These are phyloP conservation scores for Neurospora sp. DNA, from an alignment of 495 filamentous ascomycete species.

Conservation along the genomic window DNA sequence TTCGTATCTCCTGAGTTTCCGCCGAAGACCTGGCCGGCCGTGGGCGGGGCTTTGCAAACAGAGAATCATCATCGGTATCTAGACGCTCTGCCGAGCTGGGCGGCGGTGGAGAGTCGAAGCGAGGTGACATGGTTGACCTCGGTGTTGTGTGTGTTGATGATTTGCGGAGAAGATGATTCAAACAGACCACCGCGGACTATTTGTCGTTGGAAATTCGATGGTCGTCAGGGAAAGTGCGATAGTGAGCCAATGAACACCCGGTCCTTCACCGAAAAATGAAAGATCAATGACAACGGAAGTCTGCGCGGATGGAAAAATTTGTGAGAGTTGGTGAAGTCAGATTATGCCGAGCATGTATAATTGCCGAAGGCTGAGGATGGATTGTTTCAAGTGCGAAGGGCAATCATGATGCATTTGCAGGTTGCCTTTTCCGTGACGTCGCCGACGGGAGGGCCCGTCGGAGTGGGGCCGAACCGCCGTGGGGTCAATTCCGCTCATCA, in stretches of 20 bases:
- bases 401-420: not conserved
- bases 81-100: not conserved
- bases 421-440: not conserved
- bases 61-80: not conserved
- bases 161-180: not conserved
- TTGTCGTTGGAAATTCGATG: not conserved
- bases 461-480: not conserved
- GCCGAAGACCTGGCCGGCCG: slow-evolving; percentile 26
- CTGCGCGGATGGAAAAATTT: not conserved
- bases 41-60: slow-evolving; percentile 23
- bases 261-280: not conserved
- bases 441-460: not conserved
- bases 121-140: slow-evolving; percentile 5
- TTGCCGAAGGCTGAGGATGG: not conserved
- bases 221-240: not conserved
- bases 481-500: not conserved
- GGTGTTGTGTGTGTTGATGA: not conserved
- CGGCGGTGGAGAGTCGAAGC: slow-evolving; percentile 13
- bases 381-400: not conserved
- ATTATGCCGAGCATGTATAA: not conserved
- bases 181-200: too few species aligned
- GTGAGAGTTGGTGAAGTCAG: not conserved
- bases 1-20: slow-evolving; percentile 23
- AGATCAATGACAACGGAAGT: not conserved
- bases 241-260: not conserved